These are phyloP conservation scores for Circinella minor DNA, from an alignment of 371 early-diverging fungal genomes.

Conservation along the genomic window DNA sequence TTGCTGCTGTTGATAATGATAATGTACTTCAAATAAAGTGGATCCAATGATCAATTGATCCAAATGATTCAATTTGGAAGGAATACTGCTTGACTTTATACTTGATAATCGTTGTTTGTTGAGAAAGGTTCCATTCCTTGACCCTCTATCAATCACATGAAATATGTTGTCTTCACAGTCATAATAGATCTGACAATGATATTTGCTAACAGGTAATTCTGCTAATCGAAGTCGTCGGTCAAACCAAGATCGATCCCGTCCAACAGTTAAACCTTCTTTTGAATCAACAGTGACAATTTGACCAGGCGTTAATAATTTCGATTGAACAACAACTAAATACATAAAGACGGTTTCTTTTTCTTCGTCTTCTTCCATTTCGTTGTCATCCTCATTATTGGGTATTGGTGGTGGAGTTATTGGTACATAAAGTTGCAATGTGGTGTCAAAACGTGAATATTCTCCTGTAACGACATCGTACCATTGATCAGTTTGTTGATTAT, in stretches of 20 bases:
- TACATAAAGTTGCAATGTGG: slow-evolving; percentile 25
- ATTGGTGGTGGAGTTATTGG: slow-evolving; percentile 16
- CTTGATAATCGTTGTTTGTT: slow-evolving; percentile 40
- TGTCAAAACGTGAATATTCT: slow-evolving; percentile 35
- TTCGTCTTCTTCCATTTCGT: slow-evolving; percentile 7
- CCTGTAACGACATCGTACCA: slow-evolving; percentile 39
- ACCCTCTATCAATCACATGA: slow-evolving; percentile 43
- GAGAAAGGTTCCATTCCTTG: slow-evolving; percentile 49
- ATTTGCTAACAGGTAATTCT: slow-evolving; percentile 50
- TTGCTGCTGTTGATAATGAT: slow-evolving; percentile 29
- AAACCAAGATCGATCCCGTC: slow-evolving; percentile 45
- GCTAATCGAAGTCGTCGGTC: slow-evolving; percentile 42
- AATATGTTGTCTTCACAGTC: slow-evolving; percentile 22
- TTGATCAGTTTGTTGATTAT: slow-evolving; percentile 31
- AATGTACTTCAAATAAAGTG: slow-evolving; percentile 41
- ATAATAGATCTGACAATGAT: slow-evolving; percentile 44
- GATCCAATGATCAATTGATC: slow-evolving; percentile 42
- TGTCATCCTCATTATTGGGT: slow-evolving; percentile 18
- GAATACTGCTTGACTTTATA: slow-evolving; percentile 41
- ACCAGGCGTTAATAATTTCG: slow-evolving; percentile 27
- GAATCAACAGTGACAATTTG: slow-evolving; percentile 41
- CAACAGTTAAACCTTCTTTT: slow-evolving; percentile 42
- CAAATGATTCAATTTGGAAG: slow-evolving; percentile 26
- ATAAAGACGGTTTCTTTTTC: slow-evolving; percentile 23
- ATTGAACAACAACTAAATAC: slow-evolving; percentile 40